These are phyloP conservation scores for Cordyceps pruinosa DNA, from an alignment of 2,329 filamentous ascomycete species.

Conservation along the genomic window DNA sequence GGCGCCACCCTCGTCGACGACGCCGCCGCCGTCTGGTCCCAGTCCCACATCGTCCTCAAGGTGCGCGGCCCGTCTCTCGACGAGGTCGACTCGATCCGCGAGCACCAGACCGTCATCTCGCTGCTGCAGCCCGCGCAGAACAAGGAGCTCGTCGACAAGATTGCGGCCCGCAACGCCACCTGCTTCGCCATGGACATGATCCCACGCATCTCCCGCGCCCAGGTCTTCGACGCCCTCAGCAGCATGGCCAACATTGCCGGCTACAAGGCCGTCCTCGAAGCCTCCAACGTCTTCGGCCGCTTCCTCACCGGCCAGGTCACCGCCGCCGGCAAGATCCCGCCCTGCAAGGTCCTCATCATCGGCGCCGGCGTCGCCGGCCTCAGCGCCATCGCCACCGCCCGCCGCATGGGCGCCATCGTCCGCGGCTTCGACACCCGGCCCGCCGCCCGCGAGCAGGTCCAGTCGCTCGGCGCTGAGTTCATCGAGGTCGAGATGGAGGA, in stretches of 20 bases:
- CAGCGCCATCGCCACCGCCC: slow-evolving; percentile 80
- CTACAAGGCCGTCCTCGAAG: slow-evolving; percentile 86
- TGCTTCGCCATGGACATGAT: slow-evolving; percentile 91
- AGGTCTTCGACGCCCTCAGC: slow-evolving; percentile 81
- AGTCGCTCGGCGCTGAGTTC: slow-evolving; percentile 84
- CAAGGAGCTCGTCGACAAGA: slow-evolving; percentile 62
- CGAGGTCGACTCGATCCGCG: slow-evolving; percentile 62
- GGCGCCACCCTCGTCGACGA: slow-evolving; percentile 71
- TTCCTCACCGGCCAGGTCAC: slow-evolving; percentile 88
- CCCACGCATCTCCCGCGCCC: slow-evolving; percentile 79
- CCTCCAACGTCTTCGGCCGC: slow-evolving; percentile 80
- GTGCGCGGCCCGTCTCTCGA: slow-evolving; percentile 66
- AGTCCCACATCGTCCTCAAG: slow-evolving; percentile 75
- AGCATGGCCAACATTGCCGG: slow-evolving; percentile 94
- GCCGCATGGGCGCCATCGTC: slow-evolving; percentile 81
- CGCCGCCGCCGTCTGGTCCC: slow-evolving; percentile 60
- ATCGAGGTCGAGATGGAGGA: slow-evolving; percentile 81
- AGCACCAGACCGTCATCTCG: slow-evolving; percentile 69
- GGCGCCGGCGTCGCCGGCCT: slow-evolving; percentile 84
- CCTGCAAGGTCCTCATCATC: slow-evolving; percentile 84
- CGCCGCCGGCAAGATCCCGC: slow-evolving; percentile 82
- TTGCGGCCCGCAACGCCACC: slow-evolving; percentile 65
- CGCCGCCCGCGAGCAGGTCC: slow-evolving; percentile 82
- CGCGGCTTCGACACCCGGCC: slow-evolving; percentile 85
- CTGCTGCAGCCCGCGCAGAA: slow-evolving; percentile 82